A percentile compares a stretch with the other conserved stretches of the same genome.
phyloP scores from a whole-genome alignment of 164 flowering plant genomes.

The Platanus orientalis region DNA sequence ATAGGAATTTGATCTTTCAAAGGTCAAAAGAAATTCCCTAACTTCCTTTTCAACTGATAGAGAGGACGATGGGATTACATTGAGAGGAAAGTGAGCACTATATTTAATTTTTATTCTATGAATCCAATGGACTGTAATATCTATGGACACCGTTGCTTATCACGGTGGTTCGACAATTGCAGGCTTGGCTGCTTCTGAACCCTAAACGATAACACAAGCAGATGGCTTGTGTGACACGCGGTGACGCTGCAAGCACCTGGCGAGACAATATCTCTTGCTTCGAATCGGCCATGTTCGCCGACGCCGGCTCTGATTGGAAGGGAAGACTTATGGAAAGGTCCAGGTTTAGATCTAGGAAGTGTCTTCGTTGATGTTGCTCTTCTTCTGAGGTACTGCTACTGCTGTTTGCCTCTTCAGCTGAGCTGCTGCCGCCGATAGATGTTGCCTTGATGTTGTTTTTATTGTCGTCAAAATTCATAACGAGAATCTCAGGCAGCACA shows the following conservation, averaged over 20 bases:
- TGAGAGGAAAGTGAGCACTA: not conserved
- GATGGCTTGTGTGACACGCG: constrained; percentile 5
- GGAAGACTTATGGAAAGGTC: constrained; percentile 28
- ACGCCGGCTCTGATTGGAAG: constrained; percentile 3
- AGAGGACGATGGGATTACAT: not conserved
- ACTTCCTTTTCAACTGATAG: too few relatives aligned
- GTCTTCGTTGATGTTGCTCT: constrained; percentile 5
- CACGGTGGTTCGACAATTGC: constrained; percentile 17
- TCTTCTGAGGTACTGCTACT: constrained; percentile 14
- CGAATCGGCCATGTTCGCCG: not conserved
- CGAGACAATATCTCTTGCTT: not conserved
- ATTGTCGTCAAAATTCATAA: not conserved
- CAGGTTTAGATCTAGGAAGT: constrained; percentile 18
- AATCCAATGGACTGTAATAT: constrained; percentile 20
- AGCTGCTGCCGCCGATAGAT: not conserved
- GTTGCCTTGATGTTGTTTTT: not conserved
- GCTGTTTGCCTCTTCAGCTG: constrained; percentile 16
- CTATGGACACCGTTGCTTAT: constrained; percentile 9
- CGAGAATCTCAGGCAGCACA: not conserved
- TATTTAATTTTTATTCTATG: not conserved
- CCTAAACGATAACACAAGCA: constrained; percentile 32
- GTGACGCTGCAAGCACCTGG: constrained; percentile 4
- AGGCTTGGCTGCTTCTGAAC: constrained; percentile 17
- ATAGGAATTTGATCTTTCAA: too few relatives aligned
- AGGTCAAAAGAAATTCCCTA: too few relatives aligned